Conservation (phyloP, 768 basidiomycete species). For the Boletus reticuloceps region DNA sequence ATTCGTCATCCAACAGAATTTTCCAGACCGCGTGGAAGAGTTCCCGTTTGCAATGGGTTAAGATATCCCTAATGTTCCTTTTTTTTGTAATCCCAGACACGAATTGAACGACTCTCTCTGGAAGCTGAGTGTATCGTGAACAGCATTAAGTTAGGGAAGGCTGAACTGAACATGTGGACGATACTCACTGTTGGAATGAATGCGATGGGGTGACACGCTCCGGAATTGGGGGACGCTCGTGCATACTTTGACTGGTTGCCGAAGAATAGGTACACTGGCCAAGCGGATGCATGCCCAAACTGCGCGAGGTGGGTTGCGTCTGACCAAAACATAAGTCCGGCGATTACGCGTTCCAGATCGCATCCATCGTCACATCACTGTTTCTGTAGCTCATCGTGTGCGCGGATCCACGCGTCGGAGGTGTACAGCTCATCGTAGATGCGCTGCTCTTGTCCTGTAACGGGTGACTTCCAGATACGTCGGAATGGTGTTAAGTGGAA, state of each 20-base stretch:
- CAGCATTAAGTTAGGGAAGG: too few species aligned
- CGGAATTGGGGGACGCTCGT: neutral
- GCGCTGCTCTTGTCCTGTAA: conserved; percentile 4
- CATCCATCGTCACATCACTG: conserved; percentile 13
- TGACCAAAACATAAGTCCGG: neutral
- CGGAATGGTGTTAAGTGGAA: conserved; percentile 29
- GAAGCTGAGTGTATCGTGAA: neutral
- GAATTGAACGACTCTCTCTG: neutral
- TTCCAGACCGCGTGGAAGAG: neutral
- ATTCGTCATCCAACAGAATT: conserved; percentile 11
- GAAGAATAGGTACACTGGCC: neutral
- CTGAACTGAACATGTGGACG: neutral
- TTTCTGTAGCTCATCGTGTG: conserved; percentile 23
- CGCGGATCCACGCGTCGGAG: conserved; percentile 20
- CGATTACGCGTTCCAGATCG: neutral
- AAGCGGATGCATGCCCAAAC: neutral
- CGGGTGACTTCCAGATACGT: conserved; percentile 14
- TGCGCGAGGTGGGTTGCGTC: neutral
- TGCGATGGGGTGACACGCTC: neutral
- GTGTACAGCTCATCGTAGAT: conserved; percentile 26
- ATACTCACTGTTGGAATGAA: neutral
- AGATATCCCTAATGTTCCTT: neutral
- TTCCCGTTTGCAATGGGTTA: neutral
- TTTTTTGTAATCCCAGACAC: neutral
- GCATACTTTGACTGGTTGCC: neutral